Evolutionary conservation across 441 rosid genomes (phyloP), one percentile per base, ranked within the genome.

Genomic region (Melastoma candidum): DNA sequence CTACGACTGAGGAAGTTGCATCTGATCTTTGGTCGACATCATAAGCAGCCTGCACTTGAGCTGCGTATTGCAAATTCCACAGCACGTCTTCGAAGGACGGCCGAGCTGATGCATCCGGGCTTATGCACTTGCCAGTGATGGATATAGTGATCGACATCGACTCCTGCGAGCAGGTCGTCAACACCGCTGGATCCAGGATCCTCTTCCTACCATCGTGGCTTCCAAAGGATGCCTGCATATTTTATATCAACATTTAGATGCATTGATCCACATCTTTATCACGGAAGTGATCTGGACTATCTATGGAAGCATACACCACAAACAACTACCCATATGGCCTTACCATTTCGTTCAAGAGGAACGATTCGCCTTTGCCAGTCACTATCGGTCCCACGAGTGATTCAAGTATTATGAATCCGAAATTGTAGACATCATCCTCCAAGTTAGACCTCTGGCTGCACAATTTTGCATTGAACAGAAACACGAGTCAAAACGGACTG

Each of bases 41-140:
- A 7, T 90, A 82, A 0, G 87, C 70, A 36, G 87, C 84, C 68
- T 92, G 98, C 74, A 92, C 87, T 65, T 88, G 98, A 71, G 92
- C 86, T 43, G 96, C 98, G 26, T 92, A 84, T 47, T 84, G 95
- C 32, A 88, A 68, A 76, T 92, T 87, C 98, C 98, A 85, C 2
- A 88, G 87, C 46, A 92, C 92, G 26, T 92, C 98, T 73, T 84
- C 96, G 17, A 92, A 84, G 0, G 97, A 88, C 46, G 97, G 97
- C 24, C 90, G 83, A 26, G 72, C 54, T 0, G 95, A 77, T 24
- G 83, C 82, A 27, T 84, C 92, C 1, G 92, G 90, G 56, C 71
- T 65, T 51, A 84, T 81, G 63, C 98, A 92, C 73, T 92, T 92
- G 58, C 77, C 83, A 7, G 97, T 90, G 67, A 88, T 79, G 7